Conservation (phyloP, 192 early-diverging fungal species). For the Coemansia sp. region DNA sequence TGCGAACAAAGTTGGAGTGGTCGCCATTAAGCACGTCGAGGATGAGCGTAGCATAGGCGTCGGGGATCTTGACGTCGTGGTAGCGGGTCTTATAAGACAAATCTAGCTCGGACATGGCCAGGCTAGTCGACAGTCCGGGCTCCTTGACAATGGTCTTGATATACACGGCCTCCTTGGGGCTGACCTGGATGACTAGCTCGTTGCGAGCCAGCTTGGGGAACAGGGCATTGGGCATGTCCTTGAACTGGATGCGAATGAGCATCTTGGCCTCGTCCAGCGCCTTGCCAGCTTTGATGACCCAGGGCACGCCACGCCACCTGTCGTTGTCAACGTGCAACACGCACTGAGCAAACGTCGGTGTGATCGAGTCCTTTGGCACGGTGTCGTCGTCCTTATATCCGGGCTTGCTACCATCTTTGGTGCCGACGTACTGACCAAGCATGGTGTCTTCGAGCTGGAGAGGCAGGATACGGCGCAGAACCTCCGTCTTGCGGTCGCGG, state of each 20-base stretch:
- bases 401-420: slow-evolving; percentile 74
- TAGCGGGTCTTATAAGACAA: slow-evolving; percentile 87
- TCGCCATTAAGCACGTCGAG: slow-evolving; percentile 88
- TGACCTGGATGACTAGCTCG: slow-evolving; percentile 92
- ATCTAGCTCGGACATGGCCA: slow-evolving; percentile 88
- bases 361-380: slow-evolving; percentile 80
- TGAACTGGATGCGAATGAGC: slow-evolving; percentile 95
- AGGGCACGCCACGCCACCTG: slow-evolving; percentile 77
- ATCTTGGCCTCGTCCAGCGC: slow-evolving; percentile 88
- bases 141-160: slow-evolving; percentile 95
- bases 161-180: slow-evolving; percentile 92
- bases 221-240: slow-evolving; percentile 80
- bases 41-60: slow-evolving; percentile 94
- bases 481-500: slow-evolving; percentile 92
- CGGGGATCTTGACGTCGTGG: slow-evolving; percentile 84
- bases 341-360: slow-evolving; percentile 89
- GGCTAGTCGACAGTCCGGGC: slow-evolving; percentile 79
- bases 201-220: slow-evolving; percentile 80
- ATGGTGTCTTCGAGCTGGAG: slow-evolving; percentile 77
- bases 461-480: slow-evolving; percentile 77
- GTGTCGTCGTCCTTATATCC: slow-evolving; percentile 91
- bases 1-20: slow-evolving; percentile 90
- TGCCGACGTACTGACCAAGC: slow-evolving; percentile 87
- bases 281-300: slow-evolving; percentile 78
- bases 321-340: slow-evolving; percentile 90